These are phyloP conservation scores for Yamadazyma tumulicola DNA, from an alignment of 805 yeast genomes.

Conservation along the genomic window DNA sequence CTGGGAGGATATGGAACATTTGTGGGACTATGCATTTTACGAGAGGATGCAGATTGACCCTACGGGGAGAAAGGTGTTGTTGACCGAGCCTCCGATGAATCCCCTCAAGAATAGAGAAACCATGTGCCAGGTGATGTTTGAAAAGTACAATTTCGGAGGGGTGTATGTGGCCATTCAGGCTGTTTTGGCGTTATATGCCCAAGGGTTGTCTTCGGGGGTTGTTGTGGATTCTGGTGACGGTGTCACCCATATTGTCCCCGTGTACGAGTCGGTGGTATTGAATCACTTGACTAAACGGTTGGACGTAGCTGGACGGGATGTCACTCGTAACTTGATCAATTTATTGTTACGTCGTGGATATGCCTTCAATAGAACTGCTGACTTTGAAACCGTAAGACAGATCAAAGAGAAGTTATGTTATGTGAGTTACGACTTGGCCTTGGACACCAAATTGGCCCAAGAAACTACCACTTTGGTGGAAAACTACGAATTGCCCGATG, in stretches of 20 bases:
- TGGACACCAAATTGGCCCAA: slow-evolving; percentile 80
- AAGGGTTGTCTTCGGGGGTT: slow-evolving; percentile 94
- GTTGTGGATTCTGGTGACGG: slow-evolving; percentile 99
- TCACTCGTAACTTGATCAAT: slow-evolving; percentile 91
- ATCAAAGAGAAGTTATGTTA: slow-evolving; percentile 95
- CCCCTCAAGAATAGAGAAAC: slow-evolving; percentile 85
- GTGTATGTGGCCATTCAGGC: slow-evolving; percentile 97
- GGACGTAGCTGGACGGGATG: slow-evolving; percentile 98
- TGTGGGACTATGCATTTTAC: slow-evolving; percentile 97
- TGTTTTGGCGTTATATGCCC: slow-evolving; percentile 95
- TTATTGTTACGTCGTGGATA: slow-evolving; percentile 91
- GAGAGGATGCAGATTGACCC: slow-evolving; percentile 82
- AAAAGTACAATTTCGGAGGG: slow-evolving; percentile 84
- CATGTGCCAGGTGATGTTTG: slow-evolving; percentile 93
- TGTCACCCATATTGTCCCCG: slow-evolving; percentile 97
- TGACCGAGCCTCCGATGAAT: slow-evolving; percentile 98
- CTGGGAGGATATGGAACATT: slow-evolving; percentile 98
- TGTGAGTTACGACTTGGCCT: slow-evolving; percentile 88
- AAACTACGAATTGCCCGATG: slow-evolving; percentile 92
- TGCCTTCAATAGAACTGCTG: slow-evolving; percentile 97
- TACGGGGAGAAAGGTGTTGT: slow-evolving; percentile 69
- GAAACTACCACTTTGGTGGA: slow-evolving; percentile 96
- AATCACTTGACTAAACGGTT: slow-evolving; percentile 88
- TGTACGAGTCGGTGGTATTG: slow-evolving; percentile 93
- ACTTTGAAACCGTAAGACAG: slow-evolving; percentile 97